These are phyloP conservation scores for Coemansia sp. DNA, from an alignment of 192 early-diverging fungal genomes.

Conservation along the genomic window DNA sequence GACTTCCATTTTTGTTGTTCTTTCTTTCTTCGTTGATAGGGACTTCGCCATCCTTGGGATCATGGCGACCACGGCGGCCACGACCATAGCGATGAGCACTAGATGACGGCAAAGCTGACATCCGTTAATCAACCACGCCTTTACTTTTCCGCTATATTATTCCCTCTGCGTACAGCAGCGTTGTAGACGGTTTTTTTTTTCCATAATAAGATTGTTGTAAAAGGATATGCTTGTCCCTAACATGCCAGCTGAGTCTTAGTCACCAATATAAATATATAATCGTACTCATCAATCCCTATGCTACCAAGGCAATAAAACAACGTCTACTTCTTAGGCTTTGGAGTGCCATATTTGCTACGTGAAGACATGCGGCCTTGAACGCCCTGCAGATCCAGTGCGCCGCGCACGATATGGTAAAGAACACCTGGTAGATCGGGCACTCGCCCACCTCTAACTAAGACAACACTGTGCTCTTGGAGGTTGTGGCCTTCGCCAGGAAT, in stretches of 20 bases:
- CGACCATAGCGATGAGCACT: conserved; percentile 52
- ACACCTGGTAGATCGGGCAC: conserved; percentile 98
- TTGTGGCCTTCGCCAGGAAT: conserved; percentile 99
- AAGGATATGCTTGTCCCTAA: no score
- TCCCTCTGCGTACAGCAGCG: not conserved
- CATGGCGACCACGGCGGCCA: conserved; percentile 52
- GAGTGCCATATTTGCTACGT: conserved; percentile 93
- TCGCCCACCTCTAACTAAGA: conserved; percentile 92
- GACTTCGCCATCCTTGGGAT: conserved; percentile 71
- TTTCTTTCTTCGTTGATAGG: conserved; percentile 39
- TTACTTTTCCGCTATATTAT: not conserved
- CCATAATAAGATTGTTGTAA: no score
- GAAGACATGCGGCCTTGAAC: conserved; percentile 79
- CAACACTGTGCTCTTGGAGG: conserved; percentile 96
- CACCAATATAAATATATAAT: no score
- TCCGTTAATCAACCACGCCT: not conserved
- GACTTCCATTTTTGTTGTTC: not conserved
- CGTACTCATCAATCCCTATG: no score
- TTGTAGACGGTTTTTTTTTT: no score
- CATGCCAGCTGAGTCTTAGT: no score
- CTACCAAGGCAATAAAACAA: not conserved
- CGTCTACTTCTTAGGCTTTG: conserved; percentile 63
- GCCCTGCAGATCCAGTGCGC: conserved; percentile 92
- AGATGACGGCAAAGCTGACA: not conserved
- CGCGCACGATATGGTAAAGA: conserved; percentile 89